Percentiles rank a stretch among this genome's conserved stretches.
Evolutionary conservation across 225 moss, liverwort and hornwort genomes (phyloP).

Genomic region (Climacium dendroides): DNA sequence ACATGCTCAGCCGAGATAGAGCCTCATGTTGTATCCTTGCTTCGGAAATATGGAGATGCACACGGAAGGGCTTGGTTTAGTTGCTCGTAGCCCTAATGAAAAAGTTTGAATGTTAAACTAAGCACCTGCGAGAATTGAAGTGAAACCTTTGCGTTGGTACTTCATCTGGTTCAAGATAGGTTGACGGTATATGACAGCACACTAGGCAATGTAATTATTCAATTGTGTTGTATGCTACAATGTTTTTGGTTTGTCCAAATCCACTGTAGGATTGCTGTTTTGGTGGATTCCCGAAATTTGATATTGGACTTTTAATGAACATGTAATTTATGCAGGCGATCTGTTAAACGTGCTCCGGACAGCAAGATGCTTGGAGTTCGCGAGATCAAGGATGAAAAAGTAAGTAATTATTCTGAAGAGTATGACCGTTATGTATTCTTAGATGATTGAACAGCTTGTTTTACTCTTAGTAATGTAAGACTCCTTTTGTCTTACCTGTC

Average conservation of each 20-base stretch:
- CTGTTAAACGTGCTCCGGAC: conserved; percentile 34
- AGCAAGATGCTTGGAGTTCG: conserved; percentile 64
- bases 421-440: not conserved
- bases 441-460: not conserved
- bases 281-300: not conserved
- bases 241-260: not conserved
- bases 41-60: not conserved
- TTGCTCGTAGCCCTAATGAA: not conserved
- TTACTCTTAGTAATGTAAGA: not conserved
- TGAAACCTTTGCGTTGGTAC: not conserved
- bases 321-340: conserved; percentile 19
- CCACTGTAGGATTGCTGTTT: not conserved
- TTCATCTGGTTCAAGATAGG: not conserved
- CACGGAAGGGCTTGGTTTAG: not conserved
- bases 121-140: not conserved
- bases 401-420: not conserved
- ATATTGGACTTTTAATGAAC: not conserved
- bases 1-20: not conserved
- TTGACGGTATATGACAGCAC: not conserved
- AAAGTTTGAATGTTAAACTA: not conserved
- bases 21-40: not conserved
- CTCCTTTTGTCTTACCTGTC: not conserved
- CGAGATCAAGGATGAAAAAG: conserved; percentile 49
- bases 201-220: not conserved
- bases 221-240: not conserved